Base-by-base conservation (phyloP, 305 asterid genomes). In the Striga hermonthica region DNA sequence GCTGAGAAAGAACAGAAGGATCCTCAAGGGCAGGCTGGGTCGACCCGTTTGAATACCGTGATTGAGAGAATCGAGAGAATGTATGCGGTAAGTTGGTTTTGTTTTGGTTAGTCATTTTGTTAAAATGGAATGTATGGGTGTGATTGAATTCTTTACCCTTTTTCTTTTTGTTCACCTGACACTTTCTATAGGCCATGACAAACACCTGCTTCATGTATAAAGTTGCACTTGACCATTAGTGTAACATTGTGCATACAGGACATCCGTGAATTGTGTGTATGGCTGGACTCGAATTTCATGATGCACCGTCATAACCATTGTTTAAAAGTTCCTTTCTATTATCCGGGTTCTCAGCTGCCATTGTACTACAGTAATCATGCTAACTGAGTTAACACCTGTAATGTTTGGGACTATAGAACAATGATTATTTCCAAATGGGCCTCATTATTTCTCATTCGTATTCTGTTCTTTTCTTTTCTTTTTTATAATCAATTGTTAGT, bases 11-110 rank as follows among this genome's bases (percentile, higher is more conserved):
- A 81, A 47, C 81, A 71, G 34, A 78, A 72, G 34, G 95, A 82
- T 57, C 31, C 78, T 39, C 72, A 72, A 15, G 82, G 70, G 11
- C 80, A 71, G 65, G 85, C 77, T 4, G 80, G 82, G 57, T 44
- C 90, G 2, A 85, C 82, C 76, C 94, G 95, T 3, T 71, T 90
- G 83, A 83, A 81, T 73, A 83, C 78, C 63, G 97, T 90, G 48
- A 90, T 90, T 62, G 95, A 90, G 78, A 80, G 83, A 71, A 90
- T 87, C 68, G 97, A 90, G 74, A 85, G 95, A 67, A 78, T 90
- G 82, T 90, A 90, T 56, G 91, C 90, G 88, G 97, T 90, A 75
- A 65, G 85, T 72, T 62, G 77, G 44, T 9, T 6, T 31, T 12
- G 11, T 14, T 2, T 52, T 61, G 59, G 53, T 55, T 31, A 63